These are phyloP conservation scores for Evansstolkia leycettana DNA, from an alignment of 495 filamentous ascomycete genomes.

Conservation along the genomic window DNA sequence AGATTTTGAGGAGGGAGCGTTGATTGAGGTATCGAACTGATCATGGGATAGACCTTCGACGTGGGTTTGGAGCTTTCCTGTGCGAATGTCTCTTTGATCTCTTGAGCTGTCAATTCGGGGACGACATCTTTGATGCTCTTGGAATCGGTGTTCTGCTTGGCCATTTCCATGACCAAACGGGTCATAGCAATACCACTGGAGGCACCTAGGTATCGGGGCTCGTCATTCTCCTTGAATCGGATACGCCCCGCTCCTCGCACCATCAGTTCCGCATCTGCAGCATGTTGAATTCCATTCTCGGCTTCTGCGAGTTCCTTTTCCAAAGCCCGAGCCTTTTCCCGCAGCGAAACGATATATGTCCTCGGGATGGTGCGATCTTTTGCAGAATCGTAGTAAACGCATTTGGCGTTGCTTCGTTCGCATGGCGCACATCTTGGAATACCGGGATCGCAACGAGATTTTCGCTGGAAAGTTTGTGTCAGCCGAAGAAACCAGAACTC, in stretches of 20 bases:
- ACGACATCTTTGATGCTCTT: slow-evolving; percentile 80
- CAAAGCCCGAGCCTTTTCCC: slow-evolving; percentile 65
- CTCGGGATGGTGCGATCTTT: slow-evolving; percentile 67
- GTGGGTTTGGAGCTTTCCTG: slow-evolving; percentile 47
- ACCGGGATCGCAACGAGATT: slow-evolving; percentile 86
- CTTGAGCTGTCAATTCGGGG: slow-evolving; percentile 50
- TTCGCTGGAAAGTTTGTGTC: slow-evolving; percentile 44
- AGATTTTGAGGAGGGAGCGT: slow-evolving; percentile 54
- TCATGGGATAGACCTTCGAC: slow-evolving; percentile 63
- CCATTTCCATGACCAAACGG: slow-evolving; percentile 85
- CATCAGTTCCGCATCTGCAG: slow-evolving; percentile 64
- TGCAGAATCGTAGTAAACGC: slow-evolving; percentile 86
- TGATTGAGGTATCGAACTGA: slow-evolving; percentile 59
- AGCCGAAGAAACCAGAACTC: too few species aligned
- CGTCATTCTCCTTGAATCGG: slow-evolving; percentile 65
- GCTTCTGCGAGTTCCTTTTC: slow-evolving; percentile 57
- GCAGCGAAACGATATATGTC: slow-evolving; percentile 77
- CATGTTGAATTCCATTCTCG: slow-evolving; percentile 52
- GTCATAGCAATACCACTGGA: slow-evolving; percentile 93
- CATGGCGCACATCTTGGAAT: slow-evolving; percentile 87
- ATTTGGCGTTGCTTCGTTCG: slow-evolving; percentile 75
- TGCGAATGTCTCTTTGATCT: slow-evolving; percentile 43
- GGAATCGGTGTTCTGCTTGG: slow-evolving; percentile 73
- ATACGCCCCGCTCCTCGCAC: slow-evolving; percentile 74
- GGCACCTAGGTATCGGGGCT: slow-evolving; percentile 77